A percentile compares a stretch with the other conserved stretches of the same genome.
These are phyloP conservation scores for Lophiotrema nucula DNA, from an alignment of 495 filamentous ascomycete species.

Conservation along the genomic window DNA sequence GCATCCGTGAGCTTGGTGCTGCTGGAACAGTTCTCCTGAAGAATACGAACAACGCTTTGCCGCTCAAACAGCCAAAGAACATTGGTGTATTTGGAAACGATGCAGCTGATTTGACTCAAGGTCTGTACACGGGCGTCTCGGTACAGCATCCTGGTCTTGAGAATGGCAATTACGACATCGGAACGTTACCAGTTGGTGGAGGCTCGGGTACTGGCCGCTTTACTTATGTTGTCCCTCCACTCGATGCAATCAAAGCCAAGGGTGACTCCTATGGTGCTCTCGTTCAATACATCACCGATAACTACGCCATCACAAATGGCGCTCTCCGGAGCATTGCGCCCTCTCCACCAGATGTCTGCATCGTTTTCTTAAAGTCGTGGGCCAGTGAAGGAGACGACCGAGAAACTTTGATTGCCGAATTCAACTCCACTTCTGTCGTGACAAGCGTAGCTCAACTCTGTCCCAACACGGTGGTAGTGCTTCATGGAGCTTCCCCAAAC, in stretches of 20 bases:
- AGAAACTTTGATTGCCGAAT: constrained; percentile 49
- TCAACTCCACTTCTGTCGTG: constrained; percentile 39
- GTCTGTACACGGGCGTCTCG: not conserved
- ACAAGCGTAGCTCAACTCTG: constrained; percentile 32
- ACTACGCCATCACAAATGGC: constrained; percentile 38
- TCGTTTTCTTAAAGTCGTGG: constrained; percentile 59
- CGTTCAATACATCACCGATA: constrained; percentile 43
- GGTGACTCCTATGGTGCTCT: constrained; percentile 22
- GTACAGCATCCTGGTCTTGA: constrained; percentile 38
- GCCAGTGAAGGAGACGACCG: constrained; percentile 54
- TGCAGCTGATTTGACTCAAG: constrained; percentile 44
- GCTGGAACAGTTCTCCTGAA: constrained; percentile 63
- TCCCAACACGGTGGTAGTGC: constrained; percentile 39
- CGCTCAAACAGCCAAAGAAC: constrained; percentile 51
- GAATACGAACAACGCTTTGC: constrained; percentile 56
- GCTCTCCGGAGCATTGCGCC: constrained; percentile 37
- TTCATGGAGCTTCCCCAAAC: constrained; percentile 35
- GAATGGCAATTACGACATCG: constrained; percentile 52
- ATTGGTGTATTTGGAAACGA: constrained; percentile 65
- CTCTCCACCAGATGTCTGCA: constrained; percentile 41
- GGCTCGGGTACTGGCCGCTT: constrained; percentile 58
- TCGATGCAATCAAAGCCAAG: constrained; percentile 54
- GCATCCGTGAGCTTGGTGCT: constrained; percentile 59
- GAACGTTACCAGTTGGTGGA: constrained; percentile 58
- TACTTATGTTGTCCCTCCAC: constrained; percentile 54